Conservation (phyloP, 371 early-diverging fungal species). For the Circinella umbellata region DNA sequence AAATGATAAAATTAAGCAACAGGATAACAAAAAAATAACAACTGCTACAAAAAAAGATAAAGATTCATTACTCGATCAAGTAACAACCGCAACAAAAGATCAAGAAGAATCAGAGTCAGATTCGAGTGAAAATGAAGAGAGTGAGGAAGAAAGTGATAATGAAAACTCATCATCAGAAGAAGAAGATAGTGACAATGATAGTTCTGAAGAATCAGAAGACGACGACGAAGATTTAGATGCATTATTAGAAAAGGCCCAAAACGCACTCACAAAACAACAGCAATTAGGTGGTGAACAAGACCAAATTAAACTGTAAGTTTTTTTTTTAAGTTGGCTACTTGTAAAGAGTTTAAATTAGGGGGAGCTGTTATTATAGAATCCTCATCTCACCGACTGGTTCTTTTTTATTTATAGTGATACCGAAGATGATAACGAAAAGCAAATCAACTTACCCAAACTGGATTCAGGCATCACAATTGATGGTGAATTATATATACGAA, state of each 20-base stretch:
- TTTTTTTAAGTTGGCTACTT: too few relatives aligned
- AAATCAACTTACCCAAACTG: conserved; percentile 42
- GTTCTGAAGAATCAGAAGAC: conserved; percentile 19
- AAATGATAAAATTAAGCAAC: not conserved
- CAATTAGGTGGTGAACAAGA: conserved; percentile 18
- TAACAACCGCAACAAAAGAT: not conserved
- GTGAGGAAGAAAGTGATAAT: conserved; percentile 1
- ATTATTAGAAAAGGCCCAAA: conserved; percentile 54
- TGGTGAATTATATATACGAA: conserved; percentile 37
- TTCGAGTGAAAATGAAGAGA: not conserved
- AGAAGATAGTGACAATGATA: conserved; percentile 11
- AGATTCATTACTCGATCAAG: not conserved
- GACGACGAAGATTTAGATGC: conserved; percentile 53
- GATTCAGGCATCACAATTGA: conserved; percentile 36
- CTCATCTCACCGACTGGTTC: too few relatives aligned
- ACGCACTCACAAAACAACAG: conserved; percentile 46
- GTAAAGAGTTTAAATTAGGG: too few relatives aligned
- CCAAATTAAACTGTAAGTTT: conserved; percentile 27
- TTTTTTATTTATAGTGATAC: not conserved
- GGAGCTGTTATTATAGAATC: too few relatives aligned
- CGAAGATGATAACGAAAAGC: not conserved
- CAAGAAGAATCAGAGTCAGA: not conserved
- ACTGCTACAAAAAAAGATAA: not conserved
- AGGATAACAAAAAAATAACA: not conserved
- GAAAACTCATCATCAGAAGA: conserved; percentile 13